A percentile compares a stretch with the other conserved stretches of the same genome.
Evolutionary conservation across 2,329 filamentous ascomycete species (phyloP).

Genomic region (Curvularia lunata): DNA sequence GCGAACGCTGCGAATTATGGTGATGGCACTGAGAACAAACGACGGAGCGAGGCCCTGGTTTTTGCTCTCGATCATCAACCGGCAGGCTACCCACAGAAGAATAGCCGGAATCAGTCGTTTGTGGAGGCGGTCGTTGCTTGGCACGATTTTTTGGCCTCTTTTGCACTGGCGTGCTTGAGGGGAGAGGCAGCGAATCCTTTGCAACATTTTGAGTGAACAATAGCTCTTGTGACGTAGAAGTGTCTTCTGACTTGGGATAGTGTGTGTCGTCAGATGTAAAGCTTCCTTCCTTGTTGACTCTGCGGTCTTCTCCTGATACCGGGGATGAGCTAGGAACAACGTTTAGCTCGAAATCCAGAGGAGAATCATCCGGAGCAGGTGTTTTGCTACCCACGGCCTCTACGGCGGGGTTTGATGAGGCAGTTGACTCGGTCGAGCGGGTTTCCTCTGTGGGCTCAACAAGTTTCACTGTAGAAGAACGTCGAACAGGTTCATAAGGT

Average conservation of each 20-base stretch:
- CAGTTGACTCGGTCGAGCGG: not conserved
- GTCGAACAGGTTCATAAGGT: not conserved
- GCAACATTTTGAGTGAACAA: constrained; percentile 20
- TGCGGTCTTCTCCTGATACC: not conserved
- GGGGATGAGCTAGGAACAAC: constrained; percentile 37
- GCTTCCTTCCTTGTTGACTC: constrained; percentile 9
- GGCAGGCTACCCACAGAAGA: constrained; percentile 47
- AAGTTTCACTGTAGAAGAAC: constrained; percentile 8
- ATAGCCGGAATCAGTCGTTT: constrained; percentile 50
- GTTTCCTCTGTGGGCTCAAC: constrained; percentile 4
- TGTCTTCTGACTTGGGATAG: constrained; percentile 12
- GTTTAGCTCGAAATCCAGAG: constrained; percentile 40
- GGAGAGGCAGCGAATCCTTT: constrained; percentile 13
- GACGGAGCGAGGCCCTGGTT: constrained; percentile 16
- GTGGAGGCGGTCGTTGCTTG: constrained; percentile 32
- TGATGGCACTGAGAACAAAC: constrained; percentile 15
- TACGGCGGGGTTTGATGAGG: constrained; percentile 12
- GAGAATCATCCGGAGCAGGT: constrained; percentile 30
- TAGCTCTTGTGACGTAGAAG: constrained; percentile 34
- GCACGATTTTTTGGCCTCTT: constrained; percentile 13
- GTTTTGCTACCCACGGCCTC: constrained; percentile 26
- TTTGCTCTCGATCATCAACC: constrained; percentile 12
- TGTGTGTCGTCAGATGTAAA: not conserved
- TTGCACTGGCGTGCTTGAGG: not conserved
- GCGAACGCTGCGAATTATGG: constrained; percentile 8